These are phyloP conservation scores for Turritis glabra DNA, from an alignment of 345 rosid genomes.

Conservation along the genomic window DNA sequence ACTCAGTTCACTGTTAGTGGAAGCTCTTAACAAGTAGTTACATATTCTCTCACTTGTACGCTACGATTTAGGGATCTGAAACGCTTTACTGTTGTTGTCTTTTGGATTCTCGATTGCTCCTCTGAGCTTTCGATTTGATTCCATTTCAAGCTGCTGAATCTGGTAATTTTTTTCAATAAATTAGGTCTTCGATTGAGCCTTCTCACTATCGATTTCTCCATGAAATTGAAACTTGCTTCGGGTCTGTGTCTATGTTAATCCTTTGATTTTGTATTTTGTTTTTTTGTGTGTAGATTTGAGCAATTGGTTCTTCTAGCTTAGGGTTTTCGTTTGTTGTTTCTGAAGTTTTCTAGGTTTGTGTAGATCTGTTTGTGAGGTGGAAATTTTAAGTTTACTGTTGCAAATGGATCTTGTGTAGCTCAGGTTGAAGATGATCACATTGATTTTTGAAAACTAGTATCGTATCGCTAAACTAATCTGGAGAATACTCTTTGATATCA, in stretches of 20 bases:
- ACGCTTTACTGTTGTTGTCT: constrained; percentile 11
- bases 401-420: constrained; percentile 38
- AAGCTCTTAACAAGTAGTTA: constrained; percentile 23
- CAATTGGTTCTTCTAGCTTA: background rate
- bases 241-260: background rate
- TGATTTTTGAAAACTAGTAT: background rate
- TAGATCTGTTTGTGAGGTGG: constrained; percentile 23
- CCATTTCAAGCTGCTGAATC: constrained; percentile 34
- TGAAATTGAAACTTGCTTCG: constrained; percentile 11
- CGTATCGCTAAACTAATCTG: background rate
- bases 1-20: constrained; percentile 35
- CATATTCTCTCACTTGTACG: constrained; percentile 33
- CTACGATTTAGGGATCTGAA: constrained; percentile 44
- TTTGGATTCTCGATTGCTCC: constrained; percentile 36
- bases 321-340: constrained; percentile 23
- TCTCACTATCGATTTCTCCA: constrained; percentile 3
- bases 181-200: constrained; percentile 18
- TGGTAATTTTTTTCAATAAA: constrained; percentile 28
- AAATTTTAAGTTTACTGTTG: constrained; percentile 32
- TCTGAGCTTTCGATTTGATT: constrained; percentile 26
- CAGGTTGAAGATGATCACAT: constrained; percentile 30
- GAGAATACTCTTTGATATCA: constrained; percentile 17
- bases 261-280: background rate
- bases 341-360: constrained; percentile 25
- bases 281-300: background rate